phyloP scores from a whole-genome alignment of 108 stramenopile species.

The Chaetoceros muelleri region DNA sequence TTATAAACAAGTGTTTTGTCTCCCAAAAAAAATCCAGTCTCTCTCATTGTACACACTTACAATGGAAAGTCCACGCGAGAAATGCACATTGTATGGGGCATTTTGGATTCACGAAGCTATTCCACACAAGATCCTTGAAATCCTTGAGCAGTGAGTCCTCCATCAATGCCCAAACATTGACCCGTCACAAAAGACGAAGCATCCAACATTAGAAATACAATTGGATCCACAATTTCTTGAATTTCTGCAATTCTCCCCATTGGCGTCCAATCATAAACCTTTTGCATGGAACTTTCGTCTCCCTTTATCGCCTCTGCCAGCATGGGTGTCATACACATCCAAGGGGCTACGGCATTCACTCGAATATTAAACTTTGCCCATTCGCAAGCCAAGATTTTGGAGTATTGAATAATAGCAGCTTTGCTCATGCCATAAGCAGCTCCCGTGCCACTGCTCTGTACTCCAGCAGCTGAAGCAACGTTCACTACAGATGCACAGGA shows the following conservation, averaged over 20 bases:
- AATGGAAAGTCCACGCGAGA: too few species aligned
- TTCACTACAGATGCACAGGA: slow-evolving; percentile 72
- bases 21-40: too few species aligned
- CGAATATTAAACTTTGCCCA: slow-evolving; percentile 74
- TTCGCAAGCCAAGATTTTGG: slow-evolving; percentile 67
- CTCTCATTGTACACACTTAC: too few species aligned
- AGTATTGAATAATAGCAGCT: slow-evolving; percentile 78
- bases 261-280: slow-evolving; percentile 63
- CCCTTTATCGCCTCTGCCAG: slow-evolving; percentile 47
- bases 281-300: slow-evolving; percentile 40
- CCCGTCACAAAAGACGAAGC: slow-evolving; percentile 40
- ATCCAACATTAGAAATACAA: slow-evolving; percentile 41
- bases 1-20: too few species aligned
- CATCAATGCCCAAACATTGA: slow-evolving; percentile 30
- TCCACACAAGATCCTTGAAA: slow-evolving; percentile 60
- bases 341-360: slow-evolving; percentile 80
- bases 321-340: slow-evolving; percentile 87
- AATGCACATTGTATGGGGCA: too few species aligned
- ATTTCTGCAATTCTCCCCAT: slow-evolving; percentile 42
- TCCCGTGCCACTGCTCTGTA: slow-evolving; percentile 65
- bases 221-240: slow-evolving; percentile 16
- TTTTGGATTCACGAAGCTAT: too few species aligned
- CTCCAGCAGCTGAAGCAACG: slow-evolving; percentile 76
- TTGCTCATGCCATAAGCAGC: slow-evolving; percentile 79
- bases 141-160: slow-evolving; percentile 49